These are phyloP conservation scores for Amauroascus verrucosus DNA, from an alignment of 2,329 filamentous ascomycete species.

Conservation along the genomic window DNA sequence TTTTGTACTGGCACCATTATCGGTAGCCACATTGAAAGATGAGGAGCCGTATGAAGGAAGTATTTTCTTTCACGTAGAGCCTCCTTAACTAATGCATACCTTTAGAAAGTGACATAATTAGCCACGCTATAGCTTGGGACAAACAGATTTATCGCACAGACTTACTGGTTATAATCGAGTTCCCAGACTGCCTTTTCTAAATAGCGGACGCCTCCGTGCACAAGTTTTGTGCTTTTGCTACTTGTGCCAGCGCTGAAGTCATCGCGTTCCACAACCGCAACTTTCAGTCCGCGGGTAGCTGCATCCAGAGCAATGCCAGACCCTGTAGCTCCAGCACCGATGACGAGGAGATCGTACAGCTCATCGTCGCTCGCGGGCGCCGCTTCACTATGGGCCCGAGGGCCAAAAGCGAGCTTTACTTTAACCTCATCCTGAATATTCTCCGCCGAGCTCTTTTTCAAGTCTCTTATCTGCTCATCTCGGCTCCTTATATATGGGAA, in stretches of 20 bases:
- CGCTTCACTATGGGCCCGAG: neutral
- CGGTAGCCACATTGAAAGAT: slow-evolving; percentile 69
- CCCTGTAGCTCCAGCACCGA: slow-evolving; percentile 70
- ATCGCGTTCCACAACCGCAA: slow-evolving; percentile 71
- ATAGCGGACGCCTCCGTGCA: slow-evolving; percentile 75
- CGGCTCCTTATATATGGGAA: slow-evolving; percentile 44
- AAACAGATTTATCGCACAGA: neutral
- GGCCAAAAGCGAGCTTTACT: neutral
- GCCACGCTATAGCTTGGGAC: neutral
- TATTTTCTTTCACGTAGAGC: slow-evolving; percentile 73
- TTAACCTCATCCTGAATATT: neutral
- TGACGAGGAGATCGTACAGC: slow-evolving; percentile 66
- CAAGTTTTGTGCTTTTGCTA: slow-evolving; percentile 79
- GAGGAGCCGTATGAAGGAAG: slow-evolving; percentile 71
- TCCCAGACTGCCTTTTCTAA: slow-evolving; percentile 81
- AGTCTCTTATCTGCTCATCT: slow-evolving; percentile 43
- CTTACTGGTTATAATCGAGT: slow-evolving; percentile 67
- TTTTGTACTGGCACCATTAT: slow-evolving; percentile 74
- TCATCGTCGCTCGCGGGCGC: slow-evolving; percentile 33
- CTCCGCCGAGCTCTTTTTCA: slow-evolving; percentile 25
- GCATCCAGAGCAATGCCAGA: slow-evolving; percentile 73
- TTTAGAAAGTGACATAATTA: slow-evolving; percentile 14
- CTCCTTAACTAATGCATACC: slow-evolving; percentile 64
- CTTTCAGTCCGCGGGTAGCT: slow-evolving; percentile 65
- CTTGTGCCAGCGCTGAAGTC: slow-evolving; percentile 75